phyloP scores from a whole-genome alignment of 163 green algal genomes.

The Trebouxiophyceae sp. region DNA sequence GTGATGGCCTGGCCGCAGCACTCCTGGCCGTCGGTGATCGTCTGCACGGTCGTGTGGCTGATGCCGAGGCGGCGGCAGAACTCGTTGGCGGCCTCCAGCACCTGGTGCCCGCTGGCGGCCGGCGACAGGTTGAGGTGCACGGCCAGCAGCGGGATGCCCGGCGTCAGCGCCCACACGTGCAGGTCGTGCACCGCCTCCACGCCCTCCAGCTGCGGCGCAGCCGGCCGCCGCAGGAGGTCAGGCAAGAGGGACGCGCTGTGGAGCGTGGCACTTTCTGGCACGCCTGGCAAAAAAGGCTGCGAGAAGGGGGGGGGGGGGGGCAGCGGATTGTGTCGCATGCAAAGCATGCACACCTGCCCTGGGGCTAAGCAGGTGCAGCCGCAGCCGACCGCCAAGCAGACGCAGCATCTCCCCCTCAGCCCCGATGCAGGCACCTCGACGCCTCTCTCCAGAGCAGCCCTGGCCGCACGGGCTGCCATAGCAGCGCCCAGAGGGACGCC shows the following conservation, averaged over 20 bases:
- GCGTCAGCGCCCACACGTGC: conserved; percentile 87
- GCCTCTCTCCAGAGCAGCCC: no score
- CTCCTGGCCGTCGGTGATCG: conserved; percentile 10
- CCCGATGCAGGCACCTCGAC: no score
- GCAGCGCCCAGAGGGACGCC: no score
- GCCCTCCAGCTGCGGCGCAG: conserved; percentile 34
- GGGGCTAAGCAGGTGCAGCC: no score
- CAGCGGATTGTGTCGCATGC: no score
- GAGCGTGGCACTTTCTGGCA: no score
- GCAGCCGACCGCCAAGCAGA: no score
- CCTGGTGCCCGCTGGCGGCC: conserved; percentile 13
- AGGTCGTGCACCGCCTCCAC: conserved; percentile 82
- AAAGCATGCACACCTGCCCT: no score
- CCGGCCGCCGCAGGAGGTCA: no score
- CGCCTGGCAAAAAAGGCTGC: not conserved
- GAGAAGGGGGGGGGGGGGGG: conserved; percentile 2
- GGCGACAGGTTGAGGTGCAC: conserved; percentile 53
- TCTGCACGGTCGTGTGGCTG: conserved; percentile 50
- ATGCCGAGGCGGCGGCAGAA: conserved; percentile 32
- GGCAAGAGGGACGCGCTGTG: no score
- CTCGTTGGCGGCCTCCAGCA: conserved; percentile 20
- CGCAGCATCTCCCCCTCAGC: no score
- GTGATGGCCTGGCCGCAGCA: not conserved
- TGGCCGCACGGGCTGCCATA: no score
- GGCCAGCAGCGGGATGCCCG: conserved; percentile 72